A percentile compares a stretch with the other conserved stretches of the same genome.
Evolutionary conservation across 2,329 filamentous ascomycete genomes (phyloP).

Genomic region (Ramularia endophylla): DNA sequence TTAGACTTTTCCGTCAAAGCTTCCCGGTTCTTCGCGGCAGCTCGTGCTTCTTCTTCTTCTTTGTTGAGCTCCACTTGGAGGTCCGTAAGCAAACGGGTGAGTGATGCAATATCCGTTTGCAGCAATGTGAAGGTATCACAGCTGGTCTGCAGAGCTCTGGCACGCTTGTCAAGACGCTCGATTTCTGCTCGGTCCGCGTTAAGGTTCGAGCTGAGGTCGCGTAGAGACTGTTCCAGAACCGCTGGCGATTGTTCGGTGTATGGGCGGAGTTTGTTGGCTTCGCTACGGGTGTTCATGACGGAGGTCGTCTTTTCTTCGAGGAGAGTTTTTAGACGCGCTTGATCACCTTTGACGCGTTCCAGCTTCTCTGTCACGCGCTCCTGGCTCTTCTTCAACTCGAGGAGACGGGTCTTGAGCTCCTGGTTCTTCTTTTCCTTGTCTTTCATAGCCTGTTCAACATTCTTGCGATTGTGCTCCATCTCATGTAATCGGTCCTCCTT

Average conservation of each 20-base stretch:
- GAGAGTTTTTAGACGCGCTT: constrained; percentile 64
- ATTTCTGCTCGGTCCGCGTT: constrained; percentile 76
- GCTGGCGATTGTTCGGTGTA: constrained; percentile 88
- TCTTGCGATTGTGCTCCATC: constrained; percentile 71
- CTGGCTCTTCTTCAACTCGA: constrained; percentile 76
- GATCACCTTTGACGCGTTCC: constrained; percentile 76
- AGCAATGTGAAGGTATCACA: constrained; percentile 84
- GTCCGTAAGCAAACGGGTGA: constrained; percentile 84
- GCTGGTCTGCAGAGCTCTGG: constrained; percentile 86
- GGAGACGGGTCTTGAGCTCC: constrained; percentile 72
- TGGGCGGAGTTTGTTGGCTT: constrained; percentile 81
- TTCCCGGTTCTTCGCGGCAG: constrained; percentile 76
- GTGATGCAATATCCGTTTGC: constrained; percentile 75
- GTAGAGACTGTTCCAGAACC: constrained; percentile 72
- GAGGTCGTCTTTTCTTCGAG: constrained; percentile 67
- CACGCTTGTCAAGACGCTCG: constrained; percentile 77
- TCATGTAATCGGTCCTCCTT: constrained; percentile 74
- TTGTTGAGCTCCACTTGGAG: constrained; percentile 77
- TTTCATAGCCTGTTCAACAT: constrained; percentile 73
- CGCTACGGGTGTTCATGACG: constrained; percentile 68
- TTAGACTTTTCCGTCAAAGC: constrained; percentile 82
- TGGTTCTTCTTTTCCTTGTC: constrained; percentile 84
- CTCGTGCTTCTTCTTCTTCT: constrained; percentile 82
- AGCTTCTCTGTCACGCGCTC: constrained; percentile 76
- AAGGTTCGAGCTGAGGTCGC: constrained; percentile 74